A percentile compares a stretch with the other conserved stretches of the same genome.
These are phyloP conservation scores for Fonsecaea erecta DNA, from an alignment of 2,329 filamentous ascomycete genomes.

Conservation along the genomic window DNA sequence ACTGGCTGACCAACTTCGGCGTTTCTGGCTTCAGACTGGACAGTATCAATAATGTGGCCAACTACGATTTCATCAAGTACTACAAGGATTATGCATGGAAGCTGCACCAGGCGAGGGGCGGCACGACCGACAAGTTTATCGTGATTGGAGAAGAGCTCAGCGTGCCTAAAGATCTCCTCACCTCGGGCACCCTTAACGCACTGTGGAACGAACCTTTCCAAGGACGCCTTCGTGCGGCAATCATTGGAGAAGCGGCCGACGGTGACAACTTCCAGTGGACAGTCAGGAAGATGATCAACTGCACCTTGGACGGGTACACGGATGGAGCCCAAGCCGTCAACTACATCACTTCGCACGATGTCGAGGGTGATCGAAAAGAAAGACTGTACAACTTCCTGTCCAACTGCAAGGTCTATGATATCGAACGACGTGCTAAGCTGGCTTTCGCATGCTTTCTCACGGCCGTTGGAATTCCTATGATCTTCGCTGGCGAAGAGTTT, in stretches of 20 bases:
- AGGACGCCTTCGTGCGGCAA: background rate
- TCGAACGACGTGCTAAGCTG: background rate
- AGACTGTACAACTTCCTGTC: conserved; percentile 8
- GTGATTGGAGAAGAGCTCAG: conserved; percentile 11
- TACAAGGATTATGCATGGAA: conserved; percentile 3
- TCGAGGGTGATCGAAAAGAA: conserved; percentile 2
- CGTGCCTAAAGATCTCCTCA: conserved; percentile 2
- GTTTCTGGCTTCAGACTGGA: conserved; percentile 1
- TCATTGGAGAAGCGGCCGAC: background rate
- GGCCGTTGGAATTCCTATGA: conserved; percentile 5
- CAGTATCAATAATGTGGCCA: conserved; percentile 1
- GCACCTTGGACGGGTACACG: background rate
- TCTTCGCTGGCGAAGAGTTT: conserved; percentile 9
- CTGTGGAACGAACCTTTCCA: conserved; percentile 11
- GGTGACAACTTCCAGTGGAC: conserved; percentile 12
- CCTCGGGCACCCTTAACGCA: background rate
- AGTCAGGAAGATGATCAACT: conserved; percentile 9
- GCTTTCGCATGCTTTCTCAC: conserved; percentile 9
- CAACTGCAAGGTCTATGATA: background rate
- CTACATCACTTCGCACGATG: conserved; percentile 12
- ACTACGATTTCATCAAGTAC: conserved; percentile 3
- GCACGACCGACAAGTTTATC: conserved; percentile 5
- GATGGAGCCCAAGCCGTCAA: background rate
- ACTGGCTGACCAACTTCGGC: background rate
- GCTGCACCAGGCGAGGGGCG: background rate